Evolutionary conservation across 495 filamentous ascomycete genomes (phyloP).

Genomic region (Penicillium diatomitis): DNA sequence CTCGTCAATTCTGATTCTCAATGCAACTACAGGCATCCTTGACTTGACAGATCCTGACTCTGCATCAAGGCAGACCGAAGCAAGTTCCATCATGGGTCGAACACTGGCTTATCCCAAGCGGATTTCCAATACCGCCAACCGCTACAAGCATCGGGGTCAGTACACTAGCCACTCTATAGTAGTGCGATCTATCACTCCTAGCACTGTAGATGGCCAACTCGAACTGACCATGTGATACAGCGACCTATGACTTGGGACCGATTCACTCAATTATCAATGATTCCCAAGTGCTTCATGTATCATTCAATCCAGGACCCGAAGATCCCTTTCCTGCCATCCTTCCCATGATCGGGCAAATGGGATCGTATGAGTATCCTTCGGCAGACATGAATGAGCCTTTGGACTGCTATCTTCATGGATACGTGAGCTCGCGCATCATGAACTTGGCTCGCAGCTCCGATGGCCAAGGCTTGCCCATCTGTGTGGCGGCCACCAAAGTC

Average conservation of each 20-base stretch:
- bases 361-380: slow-evolving; percentile 55
- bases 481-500: slow-evolving; percentile 56
- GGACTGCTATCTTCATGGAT: slow-evolving; percentile 84
- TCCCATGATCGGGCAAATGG: slow-evolving; percentile 86
- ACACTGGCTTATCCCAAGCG: slow-evolving; percentile 60
- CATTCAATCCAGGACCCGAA: slow-evolving; percentile 54
- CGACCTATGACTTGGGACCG: slow-evolving; percentile 61
- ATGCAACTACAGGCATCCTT: too few relatives aligned
- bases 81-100: slow-evolving; percentile 29
- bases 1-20: too few relatives aligned
- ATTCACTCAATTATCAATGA: slow-evolving; percentile 78
- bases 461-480: slow-evolving; percentile 51
- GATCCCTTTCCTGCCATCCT: slow-evolving; percentile 69
- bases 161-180: not conserved
- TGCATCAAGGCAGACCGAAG: not conserved
- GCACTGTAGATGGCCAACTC: too few relatives aligned
- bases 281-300: slow-evolving; percentile 70
- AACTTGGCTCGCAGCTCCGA: slow-evolving; percentile 48
- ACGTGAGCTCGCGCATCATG: slow-evolving; percentile 72
- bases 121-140: slow-evolving; percentile 61
- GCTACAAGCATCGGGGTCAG: slow-evolving; percentile 58
- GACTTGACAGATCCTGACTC: not conserved
- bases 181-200: too few relatives aligned
- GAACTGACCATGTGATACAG: slow-evolving; percentile 31
- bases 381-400: slow-evolving; percentile 53